Conservation (phyloP, 345 rosid genomes). For the Nephelium lappaceum region DNA sequence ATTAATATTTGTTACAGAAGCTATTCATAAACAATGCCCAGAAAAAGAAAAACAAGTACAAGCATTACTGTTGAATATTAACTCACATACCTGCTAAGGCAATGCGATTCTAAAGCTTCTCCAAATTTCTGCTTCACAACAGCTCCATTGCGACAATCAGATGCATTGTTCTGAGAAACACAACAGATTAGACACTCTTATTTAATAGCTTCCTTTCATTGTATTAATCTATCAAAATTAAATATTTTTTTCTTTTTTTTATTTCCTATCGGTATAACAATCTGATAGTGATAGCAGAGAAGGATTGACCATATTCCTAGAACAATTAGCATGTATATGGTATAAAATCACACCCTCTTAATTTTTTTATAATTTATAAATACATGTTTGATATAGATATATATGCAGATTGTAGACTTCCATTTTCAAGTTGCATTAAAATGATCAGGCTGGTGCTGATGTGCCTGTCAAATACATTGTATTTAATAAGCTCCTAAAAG, state of each 20-base stretch:
- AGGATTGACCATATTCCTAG: not conserved
- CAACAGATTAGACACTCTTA: conserved; percentile 21
- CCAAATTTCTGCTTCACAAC: conserved; percentile 81
- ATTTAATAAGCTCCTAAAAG: not conserved
- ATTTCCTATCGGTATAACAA: not conserved
- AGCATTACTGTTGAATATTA: conserved; percentile 19
- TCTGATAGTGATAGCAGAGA: not conserved
- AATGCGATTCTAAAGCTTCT: conserved; percentile 74
- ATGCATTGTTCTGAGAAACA: conserved; percentile 70
- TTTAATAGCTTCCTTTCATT: not conserved
- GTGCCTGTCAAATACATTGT: not conserved
- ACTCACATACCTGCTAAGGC: conserved; percentile 61
- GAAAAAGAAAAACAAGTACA: conserved; percentile 16
- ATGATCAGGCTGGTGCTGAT: not conserved
- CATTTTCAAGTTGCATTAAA: not conserved
- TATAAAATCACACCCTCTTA: not conserved
- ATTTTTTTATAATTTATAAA: not conserved
- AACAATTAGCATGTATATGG: not conserved
- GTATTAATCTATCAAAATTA: not conserved
- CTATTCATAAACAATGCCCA: conserved; percentile 10
- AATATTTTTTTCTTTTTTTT: not conserved
- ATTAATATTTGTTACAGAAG: conserved; percentile 7
- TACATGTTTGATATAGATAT: not conserved
- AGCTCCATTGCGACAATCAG: conserved; percentile 85
- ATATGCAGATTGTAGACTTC: not conserved